Conservation (phyloP, 805 yeast species). For the Nakazawaea ernobii region DNA sequence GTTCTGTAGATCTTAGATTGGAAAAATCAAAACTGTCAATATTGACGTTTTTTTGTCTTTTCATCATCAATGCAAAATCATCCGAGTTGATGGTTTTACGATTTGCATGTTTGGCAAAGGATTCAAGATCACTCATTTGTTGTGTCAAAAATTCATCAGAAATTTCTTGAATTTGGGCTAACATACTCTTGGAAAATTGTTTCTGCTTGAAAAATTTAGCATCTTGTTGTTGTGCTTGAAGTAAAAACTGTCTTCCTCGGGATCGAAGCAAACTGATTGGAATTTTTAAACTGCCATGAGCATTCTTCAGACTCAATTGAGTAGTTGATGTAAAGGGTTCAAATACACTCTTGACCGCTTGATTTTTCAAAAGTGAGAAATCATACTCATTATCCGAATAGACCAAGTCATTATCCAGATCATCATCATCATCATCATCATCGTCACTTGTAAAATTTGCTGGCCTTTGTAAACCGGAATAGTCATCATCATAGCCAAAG, state of each 20-base stretch:
- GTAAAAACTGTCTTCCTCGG: constrained; percentile 4
- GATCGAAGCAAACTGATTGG: constrained; percentile 16
- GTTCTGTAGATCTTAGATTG: constrained; percentile 8
- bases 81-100: constrained; percentile 23
- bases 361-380: constrained; percentile 2
- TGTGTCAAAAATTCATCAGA: constrained; percentile 30
- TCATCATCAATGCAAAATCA: constrained; percentile 29
- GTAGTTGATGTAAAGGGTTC: no score
- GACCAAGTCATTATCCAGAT: constrained; percentile 10
- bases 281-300: background rate
- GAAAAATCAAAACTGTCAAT: background rate
- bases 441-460: constrained; percentile 5
- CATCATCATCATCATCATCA: constrained; percentile 11
- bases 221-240: constrained; percentile 9
- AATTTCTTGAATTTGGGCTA: constrained; percentile 24
- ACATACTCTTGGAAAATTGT: constrained; percentile 17
- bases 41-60: constrained; percentile 19
- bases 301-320: background rate
- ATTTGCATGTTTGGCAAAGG: constrained; percentile 27
- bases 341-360: background rate
- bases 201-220: constrained; percentile 15
- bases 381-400: constrained; percentile 14
- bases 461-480: background rate
- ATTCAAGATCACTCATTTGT: constrained; percentile 27
- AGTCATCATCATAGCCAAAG: constrained; percentile 7